Base-by-base conservation (phyloP, 805 yeast genomes). In the Metschnikowia kunwiensis region DNA sequence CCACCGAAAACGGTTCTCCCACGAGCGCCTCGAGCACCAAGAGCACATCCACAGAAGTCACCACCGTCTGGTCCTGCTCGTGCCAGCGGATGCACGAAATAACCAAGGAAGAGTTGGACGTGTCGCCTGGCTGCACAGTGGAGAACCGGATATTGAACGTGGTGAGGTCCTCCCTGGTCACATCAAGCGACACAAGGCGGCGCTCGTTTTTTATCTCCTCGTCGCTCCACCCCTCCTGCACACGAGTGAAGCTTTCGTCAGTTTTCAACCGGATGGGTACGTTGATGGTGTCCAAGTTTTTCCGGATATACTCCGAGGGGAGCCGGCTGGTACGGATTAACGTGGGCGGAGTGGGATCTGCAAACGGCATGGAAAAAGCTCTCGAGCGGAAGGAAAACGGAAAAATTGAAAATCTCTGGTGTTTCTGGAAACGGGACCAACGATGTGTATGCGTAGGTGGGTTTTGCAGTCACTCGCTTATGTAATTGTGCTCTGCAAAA, bases 11-110 rank as follows among this genome's bases (percentile, higher is more conserved):
- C 30, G 55, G 55, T 44, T 71, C 73, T 34, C 75, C 70, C 16
- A 80, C 77, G 28, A 81, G 61, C 39, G 69, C 66, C 50, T 81
- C 86, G 23, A 81, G 57, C 5, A 81, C 55, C 14, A 67, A 53
- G 12, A 81, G 75, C 27, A 80, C 65, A 53, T 81, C 87, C 13
- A 80, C 86, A 2, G 82, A 74, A 0, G 87, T 81, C 20, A 80
- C 78, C 37, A 68, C 77, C 51, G 64, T 70, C 41, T 68, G 59
- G 24, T 57, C 55, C 31, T 65, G 58, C 30, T 71, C 76, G 26
- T 61, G 57, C 80, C 83, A 78, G 51, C 65, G 68, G 21, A 80
- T 78, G 52, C 87, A 81, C 13, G 78, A 70, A 13, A 80, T 67
- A 12, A 76, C 72, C 6, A 76, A 70, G 32, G 61, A 62, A 4